Conservation (phyloP, 2,329 filamentous ascomycete genomes). For the Botrytis medusae region DNA sequence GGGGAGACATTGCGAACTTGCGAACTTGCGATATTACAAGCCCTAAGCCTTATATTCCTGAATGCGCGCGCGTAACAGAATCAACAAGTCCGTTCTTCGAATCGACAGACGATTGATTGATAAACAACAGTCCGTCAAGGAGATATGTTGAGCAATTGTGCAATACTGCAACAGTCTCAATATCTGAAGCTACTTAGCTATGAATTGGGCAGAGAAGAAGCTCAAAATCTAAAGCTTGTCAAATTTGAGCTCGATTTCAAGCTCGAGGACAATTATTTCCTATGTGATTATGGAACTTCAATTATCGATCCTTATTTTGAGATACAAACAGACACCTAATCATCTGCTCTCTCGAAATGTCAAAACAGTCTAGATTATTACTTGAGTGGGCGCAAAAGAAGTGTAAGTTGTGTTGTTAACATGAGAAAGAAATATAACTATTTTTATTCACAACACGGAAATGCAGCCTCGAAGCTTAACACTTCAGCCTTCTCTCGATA, state of each 20-base stretch:
- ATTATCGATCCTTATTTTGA: background rate
- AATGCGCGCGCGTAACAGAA: too few relatives aligned
- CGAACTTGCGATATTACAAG: background rate
- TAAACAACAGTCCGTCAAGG: too few relatives aligned
- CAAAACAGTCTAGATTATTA: background rate
- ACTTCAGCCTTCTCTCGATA: background rate
- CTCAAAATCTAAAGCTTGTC: too few relatives aligned
- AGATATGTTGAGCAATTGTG: too few relatives aligned
- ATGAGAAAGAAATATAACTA: background rate
- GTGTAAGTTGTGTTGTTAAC: background rate
- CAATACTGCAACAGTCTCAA: too few relatives aligned
- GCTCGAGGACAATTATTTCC: background rate
- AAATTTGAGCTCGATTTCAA: background rate
- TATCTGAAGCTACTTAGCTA: too few relatives aligned
- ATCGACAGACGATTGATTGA: too few relatives aligned
- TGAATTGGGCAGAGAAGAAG: too few relatives aligned
- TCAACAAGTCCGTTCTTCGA: too few relatives aligned
- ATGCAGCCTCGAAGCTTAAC: background rate
- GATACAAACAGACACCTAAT: background rate
- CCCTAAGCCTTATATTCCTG: too few relatives aligned
- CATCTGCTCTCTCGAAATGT: too few relatives aligned
- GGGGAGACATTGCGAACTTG: background rate
- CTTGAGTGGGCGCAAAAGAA: background rate
- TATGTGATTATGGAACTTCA: background rate
- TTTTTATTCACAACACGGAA: background rate